These are phyloP conservation scores for Phoenix dactylifera DNA, from an alignment of 176 grass and related monocot genomes.

Conservation along the genomic window DNA sequence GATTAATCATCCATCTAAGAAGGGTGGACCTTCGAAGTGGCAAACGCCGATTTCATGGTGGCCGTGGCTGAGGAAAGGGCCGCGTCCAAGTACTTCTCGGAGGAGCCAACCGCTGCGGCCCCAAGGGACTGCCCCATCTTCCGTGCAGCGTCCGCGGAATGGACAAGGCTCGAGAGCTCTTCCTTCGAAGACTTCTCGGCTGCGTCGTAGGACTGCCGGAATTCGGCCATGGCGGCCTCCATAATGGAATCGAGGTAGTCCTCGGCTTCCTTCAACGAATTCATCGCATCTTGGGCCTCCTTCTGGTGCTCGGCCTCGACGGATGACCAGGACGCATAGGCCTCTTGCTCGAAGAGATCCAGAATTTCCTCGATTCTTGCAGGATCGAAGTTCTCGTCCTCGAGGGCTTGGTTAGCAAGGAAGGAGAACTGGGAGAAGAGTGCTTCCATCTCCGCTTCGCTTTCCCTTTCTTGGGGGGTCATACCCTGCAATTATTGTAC, in stretches of 20 bases:
- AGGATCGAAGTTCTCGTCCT: constrained; percentile 21
- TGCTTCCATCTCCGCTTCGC: constrained; percentile 26
- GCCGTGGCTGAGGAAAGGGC: constrained; percentile 21
- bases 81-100: constrained; percentile 11
- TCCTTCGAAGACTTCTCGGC: constrained; percentile 5
- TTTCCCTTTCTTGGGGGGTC: background rate
- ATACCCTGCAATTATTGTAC: no score
- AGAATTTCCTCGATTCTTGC: constrained; percentile 23
- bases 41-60: constrained; percentile 27
- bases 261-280: constrained; percentile 6
- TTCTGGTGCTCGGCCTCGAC: constrained; percentile 19
- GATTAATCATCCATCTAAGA: background rate
- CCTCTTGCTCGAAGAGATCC: constrained; percentile 33
- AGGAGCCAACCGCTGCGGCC: background rate
- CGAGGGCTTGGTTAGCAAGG: constrained; percentile 22
- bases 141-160: background rate
- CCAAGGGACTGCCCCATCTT: constrained; percentile 5
- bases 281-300: constrained; percentile 14
- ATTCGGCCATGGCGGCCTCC: constrained; percentile 19
- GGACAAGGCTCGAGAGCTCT: constrained; percentile 1
- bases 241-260: constrained; percentile 25
- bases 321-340: constrained; percentile 9
- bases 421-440: constrained; percentile 35
- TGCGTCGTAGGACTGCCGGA: constrained; percentile 9
- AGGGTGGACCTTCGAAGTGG: constrained; percentile 13